A percentile compares a stretch with the other conserved stretches of the same genome.
These are phyloP conservation scores for Blastobotrys malaysiensis DNA, from an alignment of 1,139 yeast species.

Conservation along the genomic window DNA sequence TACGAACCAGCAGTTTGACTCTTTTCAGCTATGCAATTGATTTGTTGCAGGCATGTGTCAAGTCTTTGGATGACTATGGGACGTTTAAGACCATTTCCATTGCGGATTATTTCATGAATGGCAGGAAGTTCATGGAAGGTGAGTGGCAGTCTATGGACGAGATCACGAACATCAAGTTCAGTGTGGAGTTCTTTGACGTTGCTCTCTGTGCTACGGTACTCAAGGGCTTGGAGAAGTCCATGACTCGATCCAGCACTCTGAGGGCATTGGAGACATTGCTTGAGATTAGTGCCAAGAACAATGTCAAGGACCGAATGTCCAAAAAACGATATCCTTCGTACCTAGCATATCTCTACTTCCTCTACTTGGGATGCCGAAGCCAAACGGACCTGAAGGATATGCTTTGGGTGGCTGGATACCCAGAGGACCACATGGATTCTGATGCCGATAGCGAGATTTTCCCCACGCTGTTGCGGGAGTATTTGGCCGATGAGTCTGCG, in stretches of 20 bases:
- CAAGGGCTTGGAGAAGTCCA: constrained; percentile 62
- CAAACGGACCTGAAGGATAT: constrained; percentile 44
- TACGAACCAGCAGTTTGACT: constrained; percentile 27
- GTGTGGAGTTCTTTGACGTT: constrained; percentile 47
- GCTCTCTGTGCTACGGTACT: constrained; percentile 48
- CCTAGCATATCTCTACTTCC: constrained; percentile 48
- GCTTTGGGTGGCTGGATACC: constrained; percentile 44
- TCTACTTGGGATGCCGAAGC: constrained; percentile 48
- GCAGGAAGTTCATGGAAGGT: constrained; percentile 40
- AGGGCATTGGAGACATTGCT: constrained; percentile 48
- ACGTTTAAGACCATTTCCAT: constrained; percentile 23
- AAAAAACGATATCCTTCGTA: constrained; percentile 20
- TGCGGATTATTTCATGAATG: constrained; percentile 35
- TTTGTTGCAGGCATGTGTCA: constrained; percentile 26
- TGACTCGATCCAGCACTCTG: constrained; percentile 53
- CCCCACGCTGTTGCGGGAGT: constrained; percentile 51
- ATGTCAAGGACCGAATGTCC: constrained; percentile 16
- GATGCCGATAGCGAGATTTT: constrained; percentile 33
- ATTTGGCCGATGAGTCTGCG: constrained; percentile 39
- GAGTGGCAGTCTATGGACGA: constrained; percentile 45
- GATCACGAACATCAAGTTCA: constrained; percentile 40
- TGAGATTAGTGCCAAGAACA: constrained; percentile 41
- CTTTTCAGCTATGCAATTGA: constrained; percentile 25
- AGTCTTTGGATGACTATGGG: constrained; percentile 27
- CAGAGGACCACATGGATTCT: constrained; percentile 34